A percentile compares a stretch with the other conserved stretches of the same genome.
These are phyloP conservation scores for Carex myosuroides DNA, from an alignment of 176 grass and related monocot species.

Conservation along the genomic window DNA sequence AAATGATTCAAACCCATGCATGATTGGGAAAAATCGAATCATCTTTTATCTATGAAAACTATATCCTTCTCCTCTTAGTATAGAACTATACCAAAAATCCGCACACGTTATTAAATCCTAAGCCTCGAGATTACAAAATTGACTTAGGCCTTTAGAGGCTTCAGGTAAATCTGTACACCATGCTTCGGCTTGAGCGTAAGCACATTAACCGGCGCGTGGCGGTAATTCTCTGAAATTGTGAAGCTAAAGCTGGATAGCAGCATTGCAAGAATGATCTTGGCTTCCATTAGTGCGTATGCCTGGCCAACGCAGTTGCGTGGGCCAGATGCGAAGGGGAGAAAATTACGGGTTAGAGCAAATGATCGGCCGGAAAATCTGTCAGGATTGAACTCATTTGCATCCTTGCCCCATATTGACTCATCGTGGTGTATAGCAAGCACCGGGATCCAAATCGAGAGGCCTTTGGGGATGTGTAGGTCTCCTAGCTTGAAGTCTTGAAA, in stretches of 20 bases:
- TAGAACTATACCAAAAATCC: not conserved
- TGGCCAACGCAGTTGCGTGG: conserved; percentile 88
- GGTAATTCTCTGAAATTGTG: conserved; percentile 72
- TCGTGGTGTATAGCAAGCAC: conserved; percentile 94
- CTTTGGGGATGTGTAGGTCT: conserved; percentile 55
- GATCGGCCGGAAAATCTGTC: conserved; percentile 62
- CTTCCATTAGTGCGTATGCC: conserved; percentile 64
- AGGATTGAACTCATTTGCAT: conserved; percentile 65
- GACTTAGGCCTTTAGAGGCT: conserved; percentile 29
- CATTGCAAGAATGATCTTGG: conserved; percentile 80
- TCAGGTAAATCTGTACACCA: conserved; percentile 65
- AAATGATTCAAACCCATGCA: not conserved
- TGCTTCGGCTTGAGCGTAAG: conserved; percentile 86
- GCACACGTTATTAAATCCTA: not conserved
- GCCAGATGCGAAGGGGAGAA: conserved; percentile 73
- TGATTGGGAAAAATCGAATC: not conserved
- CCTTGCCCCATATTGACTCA: conserved; percentile 55
- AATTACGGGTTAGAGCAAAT: conserved; percentile 39
- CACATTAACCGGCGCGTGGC: conserved; percentile 75
- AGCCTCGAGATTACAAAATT: conserved; percentile 7
- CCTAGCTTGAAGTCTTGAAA: conserved; percentile 69
- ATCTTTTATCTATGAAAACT: not conserved
- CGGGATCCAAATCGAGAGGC: conserved; percentile 81
- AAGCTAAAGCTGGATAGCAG: conserved; percentile 55
- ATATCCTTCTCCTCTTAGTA: not conserved